Evolutionary conservation across 1,284 basidiomycete species (phyloP).

Genomic region (Irpex sp.): DNA sequence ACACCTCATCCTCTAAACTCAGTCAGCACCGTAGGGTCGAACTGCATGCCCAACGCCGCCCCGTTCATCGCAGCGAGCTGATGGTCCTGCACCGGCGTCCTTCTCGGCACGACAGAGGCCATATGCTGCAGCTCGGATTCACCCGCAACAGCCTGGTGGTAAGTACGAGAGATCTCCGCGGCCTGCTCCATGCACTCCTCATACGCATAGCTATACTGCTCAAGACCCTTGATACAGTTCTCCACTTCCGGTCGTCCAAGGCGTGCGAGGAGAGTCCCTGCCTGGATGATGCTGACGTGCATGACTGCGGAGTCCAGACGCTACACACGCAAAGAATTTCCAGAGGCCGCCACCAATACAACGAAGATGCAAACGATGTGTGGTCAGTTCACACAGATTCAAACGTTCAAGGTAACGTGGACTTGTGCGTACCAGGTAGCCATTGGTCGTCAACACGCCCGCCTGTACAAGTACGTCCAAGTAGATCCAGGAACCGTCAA

Average conservation of each 20-base stretch:
- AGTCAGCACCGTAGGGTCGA: slow-evolving; percentile 5
- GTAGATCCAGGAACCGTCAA: slow-evolving; percentile 8
- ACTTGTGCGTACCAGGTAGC: slow-evolving; percentile 61
- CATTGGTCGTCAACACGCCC: slow-evolving; percentile 76
- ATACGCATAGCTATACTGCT: slow-evolving; percentile 83
- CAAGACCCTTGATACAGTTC: slow-evolving; percentile 77
- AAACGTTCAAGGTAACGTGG: slow-evolving; percentile 8
- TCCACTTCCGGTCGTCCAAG: slow-evolving; percentile 74
- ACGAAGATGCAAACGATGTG: neutral
- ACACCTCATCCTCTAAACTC: slow-evolving; percentile 11
- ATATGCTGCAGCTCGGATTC: slow-evolving; percentile 52
- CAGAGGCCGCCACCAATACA: neutral
- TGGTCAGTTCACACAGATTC: slow-evolving; percentile 5
- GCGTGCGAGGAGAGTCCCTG: slow-evolving; percentile 78
- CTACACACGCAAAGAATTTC: slow-evolving; percentile 27
- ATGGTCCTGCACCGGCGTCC: slow-evolving; percentile 1
- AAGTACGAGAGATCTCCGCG: slow-evolving; percentile 56
- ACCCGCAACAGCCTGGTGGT: slow-evolving; percentile 40
- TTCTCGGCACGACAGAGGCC: slow-evolving; percentile 31
- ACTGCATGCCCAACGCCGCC: slow-evolving; percentile 4
- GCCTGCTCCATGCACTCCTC: slow-evolving; percentile 82
- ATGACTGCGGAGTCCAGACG: slow-evolving; percentile 80
- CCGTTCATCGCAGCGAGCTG: neutral
- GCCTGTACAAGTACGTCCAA: slow-evolving; percentile 35
- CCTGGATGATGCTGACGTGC: slow-evolving; percentile 78